These are phyloP conservation scores for Casuarina cunninghamiana DNA, from an alignment of 306 rosid genomes.

Conservation along the genomic window DNA sequence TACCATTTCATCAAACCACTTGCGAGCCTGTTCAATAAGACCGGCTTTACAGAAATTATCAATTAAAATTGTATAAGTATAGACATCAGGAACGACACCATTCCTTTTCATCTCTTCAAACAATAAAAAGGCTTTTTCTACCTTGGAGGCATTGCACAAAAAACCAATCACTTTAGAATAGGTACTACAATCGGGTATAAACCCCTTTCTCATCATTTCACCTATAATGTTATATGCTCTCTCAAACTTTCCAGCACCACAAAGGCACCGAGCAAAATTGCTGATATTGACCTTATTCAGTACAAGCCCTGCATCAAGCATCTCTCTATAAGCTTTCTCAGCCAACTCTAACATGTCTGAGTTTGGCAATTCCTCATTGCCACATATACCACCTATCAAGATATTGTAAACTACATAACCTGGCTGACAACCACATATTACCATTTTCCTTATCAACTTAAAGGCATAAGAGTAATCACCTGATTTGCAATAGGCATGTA, in stretches of 20 bases:
- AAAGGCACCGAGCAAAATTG: constrained; percentile 70
- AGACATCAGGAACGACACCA: constrained; percentile 76
- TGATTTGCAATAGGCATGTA: constrained; percentile 70
- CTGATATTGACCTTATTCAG: constrained; percentile 75
- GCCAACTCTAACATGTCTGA: constrained; percentile 59
- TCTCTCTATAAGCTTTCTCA: constrained; percentile 75
- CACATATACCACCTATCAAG: constrained; percentile 66
- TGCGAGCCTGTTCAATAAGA: constrained; percentile 73
- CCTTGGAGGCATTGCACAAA: constrained; percentile 67
- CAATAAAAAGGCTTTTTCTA: constrained; percentile 72
- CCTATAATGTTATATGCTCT: constrained; percentile 61
- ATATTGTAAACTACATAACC: constrained; percentile 76
- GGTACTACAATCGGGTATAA: constrained; percentile 72
- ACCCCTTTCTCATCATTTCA: constrained; percentile 84
- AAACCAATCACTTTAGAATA: constrained; percentile 82
- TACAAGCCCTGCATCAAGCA: constrained; percentile 64
- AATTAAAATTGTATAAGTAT: constrained; percentile 73
- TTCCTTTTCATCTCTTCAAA: constrained; percentile 76
- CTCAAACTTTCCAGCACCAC: constrained; percentile 72
- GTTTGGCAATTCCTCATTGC: constrained; percentile 52
- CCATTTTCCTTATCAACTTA: constrained; percentile 72
- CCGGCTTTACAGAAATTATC: constrained; percentile 84
- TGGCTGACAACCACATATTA: constrained; percentile 59
- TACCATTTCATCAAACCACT: constrained; percentile 78
- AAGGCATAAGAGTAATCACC: constrained; percentile 67